Conservation (phyloP, 192 early-diverging fungal genomes). For the Phlyctochytrium arcticum region DNA sequence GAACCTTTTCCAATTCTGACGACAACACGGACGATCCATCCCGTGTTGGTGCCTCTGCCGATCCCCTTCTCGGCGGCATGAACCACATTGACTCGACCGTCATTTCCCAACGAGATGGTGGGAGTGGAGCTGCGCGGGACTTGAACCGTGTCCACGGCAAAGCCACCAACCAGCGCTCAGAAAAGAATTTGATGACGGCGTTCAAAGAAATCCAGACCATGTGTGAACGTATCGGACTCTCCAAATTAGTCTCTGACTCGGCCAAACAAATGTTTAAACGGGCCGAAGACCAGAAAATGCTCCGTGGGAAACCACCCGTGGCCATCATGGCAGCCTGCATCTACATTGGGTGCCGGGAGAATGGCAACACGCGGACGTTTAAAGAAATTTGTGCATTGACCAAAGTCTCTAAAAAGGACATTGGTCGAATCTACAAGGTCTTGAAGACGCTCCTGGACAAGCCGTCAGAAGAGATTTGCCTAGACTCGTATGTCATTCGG, state of each 20-base stretch:
- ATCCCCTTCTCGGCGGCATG: constrained; percentile 68
- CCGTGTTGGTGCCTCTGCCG: constrained; percentile 78
- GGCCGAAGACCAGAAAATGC: constrained; percentile 76
- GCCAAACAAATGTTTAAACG: constrained; percentile 87
- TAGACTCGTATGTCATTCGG: constrained; percentile 59
- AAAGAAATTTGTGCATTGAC: constrained; percentile 90
- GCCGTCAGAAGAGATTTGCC: constrained; percentile 44
- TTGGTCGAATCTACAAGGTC: constrained; percentile 78
- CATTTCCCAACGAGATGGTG: constrained; percentile 74
- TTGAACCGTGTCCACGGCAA: constrained; percentile 70
- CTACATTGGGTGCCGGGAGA: constrained; percentile 86
- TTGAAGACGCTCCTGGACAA: constrained; percentile 26
- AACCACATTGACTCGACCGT: constrained; percentile 76
- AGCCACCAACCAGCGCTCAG: constrained; percentile 66
- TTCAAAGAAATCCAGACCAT: constrained; percentile 75
- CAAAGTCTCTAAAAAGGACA: constrained; percentile 89
- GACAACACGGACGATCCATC: constrained; percentile 87
- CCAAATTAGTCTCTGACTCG: constrained; percentile 65
- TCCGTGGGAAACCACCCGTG: constrained; percentile 77
- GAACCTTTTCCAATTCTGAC: constrained; percentile 79
- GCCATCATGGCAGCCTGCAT: constrained; percentile 88
- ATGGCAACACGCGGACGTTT: constrained; percentile 82
- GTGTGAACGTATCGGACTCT: constrained; percentile 76
- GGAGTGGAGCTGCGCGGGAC: constrained; percentile 64
- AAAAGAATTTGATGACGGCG: constrained; percentile 67